Conservation (phyloP, 2,329 filamentous ascomycete species). For the Thielaviopsis euricoi region DNA sequence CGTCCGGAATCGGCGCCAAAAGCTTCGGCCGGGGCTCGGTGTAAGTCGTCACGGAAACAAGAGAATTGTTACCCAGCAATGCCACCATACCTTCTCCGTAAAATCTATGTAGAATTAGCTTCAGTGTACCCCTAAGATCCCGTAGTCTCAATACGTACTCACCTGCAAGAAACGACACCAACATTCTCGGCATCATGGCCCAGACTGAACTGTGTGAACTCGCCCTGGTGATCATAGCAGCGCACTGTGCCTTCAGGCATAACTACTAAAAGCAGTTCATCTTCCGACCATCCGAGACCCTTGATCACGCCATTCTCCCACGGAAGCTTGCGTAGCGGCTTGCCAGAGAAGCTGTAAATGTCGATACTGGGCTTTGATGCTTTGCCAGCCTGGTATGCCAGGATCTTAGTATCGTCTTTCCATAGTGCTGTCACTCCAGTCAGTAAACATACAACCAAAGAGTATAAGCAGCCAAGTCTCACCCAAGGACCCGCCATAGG, state of each 20-base stretch:
- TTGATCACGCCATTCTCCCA: conserved; percentile 85
- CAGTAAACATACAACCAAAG: background rate
- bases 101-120: conserved; percentile 33
- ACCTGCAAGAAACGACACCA: conserved; percentile 69
- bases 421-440: conserved; percentile 50
- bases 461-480: conserved; percentile 19
- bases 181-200: conserved; percentile 80
- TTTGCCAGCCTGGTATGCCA: conserved; percentile 57
- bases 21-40: conserved; percentile 76
- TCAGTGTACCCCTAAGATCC: conserved; percentile 1
- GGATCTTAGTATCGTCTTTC: conserved; percentile 73
- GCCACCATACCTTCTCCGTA: conserved; percentile 89
- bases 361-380: conserved; percentile 72
- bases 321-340: conserved; percentile 66
- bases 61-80: conserved; percentile 69
- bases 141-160: conserved; percentile 10
- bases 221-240: conserved; percentile 82
- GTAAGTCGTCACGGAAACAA: conserved; percentile 79
- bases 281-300: conserved; percentile 89
- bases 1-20: conserved; percentile 60
- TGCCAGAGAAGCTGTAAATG: conserved; percentile 84
- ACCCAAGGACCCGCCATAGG: conserved; percentile 89
- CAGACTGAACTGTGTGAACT: conserved; percentile 87
- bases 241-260: conserved; percentile 80
- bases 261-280: conserved; percentile 79